These are phyloP conservation scores for Elongisporangium undulatum DNA, from an alignment of 352 stramenopile genomes.

Conservation along the genomic window DNA sequence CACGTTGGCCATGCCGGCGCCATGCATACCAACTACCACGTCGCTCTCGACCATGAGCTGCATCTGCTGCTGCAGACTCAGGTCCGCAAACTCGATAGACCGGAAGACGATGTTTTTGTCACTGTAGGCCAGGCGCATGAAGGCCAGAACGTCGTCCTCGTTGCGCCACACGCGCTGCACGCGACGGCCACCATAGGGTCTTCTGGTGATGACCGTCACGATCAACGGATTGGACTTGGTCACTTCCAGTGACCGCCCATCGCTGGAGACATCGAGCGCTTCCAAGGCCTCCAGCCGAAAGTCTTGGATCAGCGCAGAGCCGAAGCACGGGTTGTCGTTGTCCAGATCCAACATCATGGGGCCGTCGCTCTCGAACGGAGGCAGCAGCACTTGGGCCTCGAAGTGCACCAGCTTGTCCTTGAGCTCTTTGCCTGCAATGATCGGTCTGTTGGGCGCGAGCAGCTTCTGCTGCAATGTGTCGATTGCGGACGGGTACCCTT, in stretches of 20 bases:
- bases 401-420: constrained; percentile 8
- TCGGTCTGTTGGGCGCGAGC: constrained; percentile 4
- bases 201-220: constrained; percentile 60
- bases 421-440: constrained; percentile 7
- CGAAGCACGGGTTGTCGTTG: constrained; percentile 16
- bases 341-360: constrained; percentile 21
- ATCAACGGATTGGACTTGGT: constrained; percentile 8
- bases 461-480: constrained; percentile 18
- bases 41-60: constrained; percentile 52
- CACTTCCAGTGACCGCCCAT: background rate
- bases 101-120: constrained; percentile 30
- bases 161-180: constrained; percentile 68
- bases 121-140: constrained; percentile 35
- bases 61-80: constrained; percentile 62
- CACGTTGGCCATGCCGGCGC: constrained; percentile 79
- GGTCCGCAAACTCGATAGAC: constrained; percentile 59
- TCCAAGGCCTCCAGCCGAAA: constrained; percentile 18
- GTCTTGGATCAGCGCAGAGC: constrained; percentile 23
- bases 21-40: constrained; percentile 82
- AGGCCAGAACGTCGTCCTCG: constrained; percentile 42
- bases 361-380: constrained; percentile 14
- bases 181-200: constrained; percentile 36
- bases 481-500: constrained; percentile 11
- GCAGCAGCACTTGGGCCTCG: constrained; percentile 11
- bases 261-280: constrained; percentile 15